Evolutionary conservation across 2,329 filamentous ascomycete genomes (phyloP), one percentile per base, ranked within the genome.

Genomic region (Canariomyces notabilis): DNA sequence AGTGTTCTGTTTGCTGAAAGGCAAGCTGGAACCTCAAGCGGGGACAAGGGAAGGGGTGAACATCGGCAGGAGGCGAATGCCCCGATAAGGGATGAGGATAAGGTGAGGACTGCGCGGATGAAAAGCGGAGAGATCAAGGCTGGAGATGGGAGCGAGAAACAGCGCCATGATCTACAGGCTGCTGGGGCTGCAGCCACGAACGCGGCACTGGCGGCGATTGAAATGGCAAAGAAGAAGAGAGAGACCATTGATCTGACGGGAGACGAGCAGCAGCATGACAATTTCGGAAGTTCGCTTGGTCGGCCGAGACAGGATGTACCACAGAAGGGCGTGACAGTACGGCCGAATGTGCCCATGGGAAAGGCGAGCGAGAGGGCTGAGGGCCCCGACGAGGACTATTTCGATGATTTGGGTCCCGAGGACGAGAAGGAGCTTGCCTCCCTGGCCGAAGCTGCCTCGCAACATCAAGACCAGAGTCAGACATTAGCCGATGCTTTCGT

Each of bases 381-480:
- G 5, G 35, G 26, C 7, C 4, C 19, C 7, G 31, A 31, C n/a
- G 33, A 16, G 16, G 19, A 18, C 6, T 35, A 38, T 6, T 49
- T 43, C 16, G 45, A 41, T n/a, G 40, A 50, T 4, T 16, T 50
- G 3, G 43, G 12, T 18, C 36, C 39, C 7, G 49, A 29, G 9
- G 42, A 49, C 11, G 43, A 47, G 15, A 12, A 19, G 33, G 44
- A 40, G 34, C 39, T 51, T 9, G 18, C 44, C 21, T 15, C 26
- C 18, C 36, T 51, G 7, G 39, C 49, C n/a, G n/a, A n/a, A n/a
- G n/a, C n/a, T n/a, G n/a, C n/a, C n/a, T n/a, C n/a, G n/a, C n/a
- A n/a, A n/a, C n/a, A n/a, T n/a, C n/a, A n/a, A n/a, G n/a, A n/a
- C n/a, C n/a, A n/a, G n/a, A n/a, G n/a, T n/a, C n/a, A n/a, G n/a